These are phyloP conservation scores for Hymenotorrendiella dingleyae DNA, from an alignment of 2,329 filamentous ascomycete genomes.

Conservation along the genomic window DNA sequence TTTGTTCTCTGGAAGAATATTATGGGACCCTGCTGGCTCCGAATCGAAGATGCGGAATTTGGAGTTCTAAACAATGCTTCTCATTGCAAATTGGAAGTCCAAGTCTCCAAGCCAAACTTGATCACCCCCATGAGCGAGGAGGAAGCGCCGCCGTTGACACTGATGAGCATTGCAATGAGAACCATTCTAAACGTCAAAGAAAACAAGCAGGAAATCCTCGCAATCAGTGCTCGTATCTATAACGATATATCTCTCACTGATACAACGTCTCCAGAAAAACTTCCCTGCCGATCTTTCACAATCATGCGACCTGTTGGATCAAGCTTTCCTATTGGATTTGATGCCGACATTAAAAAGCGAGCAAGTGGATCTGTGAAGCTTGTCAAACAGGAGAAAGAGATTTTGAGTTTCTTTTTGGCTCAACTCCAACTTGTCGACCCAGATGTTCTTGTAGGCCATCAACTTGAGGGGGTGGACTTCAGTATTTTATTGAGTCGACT, in stretches of 20 bases:
- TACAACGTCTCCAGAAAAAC: conserved; percentile 79
- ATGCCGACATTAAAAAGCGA: conserved; percentile 63
- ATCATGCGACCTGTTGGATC: conserved; percentile 75
- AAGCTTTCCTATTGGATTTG: conserved; percentile 81
- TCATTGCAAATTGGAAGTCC: conserved; percentile 92
- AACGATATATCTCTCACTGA: conserved; percentile 84
- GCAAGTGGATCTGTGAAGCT: conserved; percentile 72
- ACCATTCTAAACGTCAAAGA: conserved; percentile 85
- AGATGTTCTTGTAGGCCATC: conserved; percentile 88
- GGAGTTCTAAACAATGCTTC: conserved; percentile 82
- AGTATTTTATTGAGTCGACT: conserved; percentile 83
- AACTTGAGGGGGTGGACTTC: conserved; percentile 96
- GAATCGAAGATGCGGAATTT: conserved; percentile 82
- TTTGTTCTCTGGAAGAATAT: conserved; percentile 99
- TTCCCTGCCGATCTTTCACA: conserved; percentile 87
- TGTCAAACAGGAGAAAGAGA: conserved; percentile 76
- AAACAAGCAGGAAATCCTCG: conserved; percentile 93
- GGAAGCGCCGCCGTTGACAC: conserved; percentile 78
- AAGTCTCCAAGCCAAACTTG: conserved; percentile 70
- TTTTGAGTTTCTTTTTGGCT: conserved; percentile 83
- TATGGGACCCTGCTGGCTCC: conserved; percentile 98
- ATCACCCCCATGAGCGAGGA: conserved; percentile 69
- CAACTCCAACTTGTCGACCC: conserved; percentile 84
- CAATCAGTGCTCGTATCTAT: conserved; percentile 88
- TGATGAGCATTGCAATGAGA: conserved; percentile 92